A percentile compares a stretch with the other conserved stretches of the same genome.
phyloP scores from a whole-genome alignment of 2,329 filamentous ascomycete genomes.

The Ceratocystis lukuohia region DNA sequence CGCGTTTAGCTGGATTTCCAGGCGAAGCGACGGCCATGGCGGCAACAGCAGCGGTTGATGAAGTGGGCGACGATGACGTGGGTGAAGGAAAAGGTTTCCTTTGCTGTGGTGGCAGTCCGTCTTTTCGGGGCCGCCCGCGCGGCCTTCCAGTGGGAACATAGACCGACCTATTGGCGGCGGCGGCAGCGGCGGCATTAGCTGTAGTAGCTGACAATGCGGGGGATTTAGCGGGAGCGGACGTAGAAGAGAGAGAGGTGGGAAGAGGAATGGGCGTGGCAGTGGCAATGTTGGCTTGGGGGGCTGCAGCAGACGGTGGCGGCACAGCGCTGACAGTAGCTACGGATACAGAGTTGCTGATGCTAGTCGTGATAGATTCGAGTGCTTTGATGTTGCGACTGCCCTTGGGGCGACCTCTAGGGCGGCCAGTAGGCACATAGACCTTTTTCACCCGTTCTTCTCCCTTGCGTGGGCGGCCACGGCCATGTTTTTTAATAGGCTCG shows the following conservation, averaged over 20 bases:
- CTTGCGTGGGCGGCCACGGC: slow-evolving; percentile 30
- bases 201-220: no score
- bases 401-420: slow-evolving; percentile 33
- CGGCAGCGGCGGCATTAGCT: not conserved
- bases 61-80: not conserved
- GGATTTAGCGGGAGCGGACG: no score
- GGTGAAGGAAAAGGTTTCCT: not conserved
- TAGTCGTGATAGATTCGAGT: slow-evolving; percentile 18
- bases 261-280: not conserved
- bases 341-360: slow-evolving; percentile 6
- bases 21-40: not conserved
- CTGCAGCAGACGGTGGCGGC: not conserved
- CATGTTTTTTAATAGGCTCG: slow-evolving; percentile 21
- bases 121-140: slow-evolving; percentile 36
- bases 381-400: slow-evolving; percentile 24
- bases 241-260: not conserved
- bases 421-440: slow-evolving; percentile 28
- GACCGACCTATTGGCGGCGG: slow-evolving; percentile 24
- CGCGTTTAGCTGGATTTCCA: slow-evolving; percentile 19
- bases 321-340: not conserved
- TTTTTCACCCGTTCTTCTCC: slow-evolving; percentile 31
- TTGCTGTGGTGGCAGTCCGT: slow-evolving; percentile 20
- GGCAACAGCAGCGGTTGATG: slow-evolving; percentile 2
- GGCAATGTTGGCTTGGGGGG: not conserved
- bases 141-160: slow-evolving; percentile 33